These are phyloP conservation scores for Dryas alaskensis DNA, from an alignment of 306 rosid genomes.

Conservation along the genomic window DNA sequence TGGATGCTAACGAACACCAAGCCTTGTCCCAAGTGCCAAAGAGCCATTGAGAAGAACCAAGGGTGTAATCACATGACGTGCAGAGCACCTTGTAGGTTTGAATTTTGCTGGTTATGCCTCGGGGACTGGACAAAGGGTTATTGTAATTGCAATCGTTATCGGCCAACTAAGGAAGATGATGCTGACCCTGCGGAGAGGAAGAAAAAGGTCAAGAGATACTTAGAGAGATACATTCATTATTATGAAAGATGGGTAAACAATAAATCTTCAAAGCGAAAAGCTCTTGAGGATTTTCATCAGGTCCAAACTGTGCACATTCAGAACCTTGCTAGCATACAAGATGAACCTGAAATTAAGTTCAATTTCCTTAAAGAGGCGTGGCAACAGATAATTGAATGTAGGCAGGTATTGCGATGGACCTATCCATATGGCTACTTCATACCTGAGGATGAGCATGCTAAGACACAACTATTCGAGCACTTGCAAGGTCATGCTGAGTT, in stretches of 20 bases:
- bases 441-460: neutral
- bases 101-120: conserved; percentile 13
- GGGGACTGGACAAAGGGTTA: neutral
- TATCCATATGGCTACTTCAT: conserved; percentile 11
- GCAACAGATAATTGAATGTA: conserved; percentile 12
- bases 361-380: conserved; percentile 3
- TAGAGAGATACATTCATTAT: conserved; percentile 3
- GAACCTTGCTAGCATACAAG: neutral
- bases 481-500: neutral
- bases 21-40: conserved; percentile 9
- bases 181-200: neutral
- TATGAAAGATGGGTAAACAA: conserved; percentile 15
- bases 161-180: too few species aligned
- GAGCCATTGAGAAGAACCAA: conserved; percentile 1
- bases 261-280: neutral
- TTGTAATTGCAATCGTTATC: neutral
- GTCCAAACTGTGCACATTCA: neutral
- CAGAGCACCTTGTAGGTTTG: neutral
- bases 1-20: conserved; percentile 5
- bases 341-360: neutral
- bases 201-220: neutral
- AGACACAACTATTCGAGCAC: neutral
- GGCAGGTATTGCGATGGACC: conserved; percentile 11
- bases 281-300: neutral
- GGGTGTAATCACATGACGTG: conserved; percentile 22